Percentiles rank a stretch among this genome's conserved stretches.
Evolutionary conservation across 257 asterid species (phyloP).

Genomic region (Solanum acaule): DNA sequence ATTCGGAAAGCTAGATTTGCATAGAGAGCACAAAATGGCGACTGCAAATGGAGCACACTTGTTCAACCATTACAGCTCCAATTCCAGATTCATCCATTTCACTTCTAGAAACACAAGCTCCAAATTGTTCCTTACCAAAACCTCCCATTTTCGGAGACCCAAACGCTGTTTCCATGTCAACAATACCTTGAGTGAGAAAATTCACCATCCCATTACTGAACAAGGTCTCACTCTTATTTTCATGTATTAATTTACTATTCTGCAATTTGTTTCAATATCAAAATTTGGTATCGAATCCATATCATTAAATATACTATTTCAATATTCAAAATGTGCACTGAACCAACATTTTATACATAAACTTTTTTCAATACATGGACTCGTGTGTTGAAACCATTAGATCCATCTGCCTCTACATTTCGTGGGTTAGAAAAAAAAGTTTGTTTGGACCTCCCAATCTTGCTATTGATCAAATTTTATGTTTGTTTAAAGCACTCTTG

Average conservation of each 20-base stretch:
- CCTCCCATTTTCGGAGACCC: slow-evolving; percentile 6
- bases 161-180: slow-evolving; percentile 37
- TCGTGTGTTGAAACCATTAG: neutral
- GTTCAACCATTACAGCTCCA: slow-evolving; percentile 19
- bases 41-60: slow-evolving; percentile 21
- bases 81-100: slow-evolving; percentile 31
- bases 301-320: neutral
- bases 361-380: neutral
- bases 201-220: slow-evolving; percentile 27
- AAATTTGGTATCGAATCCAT: neutral
- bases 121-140: slow-evolving; percentile 20
- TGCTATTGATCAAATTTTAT: neutral
- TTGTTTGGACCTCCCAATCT: neutral
- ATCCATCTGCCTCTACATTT: neutral
- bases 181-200: slow-evolving; percentile 30
- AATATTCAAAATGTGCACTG: neutral
- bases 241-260: neutral
- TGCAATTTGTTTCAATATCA: neutral
- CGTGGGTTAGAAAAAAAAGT: neutral
- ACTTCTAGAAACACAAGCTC: slow-evolving; percentile 25
- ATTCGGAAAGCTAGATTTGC: neutral
- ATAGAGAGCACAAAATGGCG: slow-evolving; percentile 35
- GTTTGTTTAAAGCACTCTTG: neutral
- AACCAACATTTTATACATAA: neutral
- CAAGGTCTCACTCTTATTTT: slow-evolving; percentile 15